phyloP scores from a whole-genome alignment of 1,284 basidiomycete genomes.

The Leccinum angustisporum region DNA sequence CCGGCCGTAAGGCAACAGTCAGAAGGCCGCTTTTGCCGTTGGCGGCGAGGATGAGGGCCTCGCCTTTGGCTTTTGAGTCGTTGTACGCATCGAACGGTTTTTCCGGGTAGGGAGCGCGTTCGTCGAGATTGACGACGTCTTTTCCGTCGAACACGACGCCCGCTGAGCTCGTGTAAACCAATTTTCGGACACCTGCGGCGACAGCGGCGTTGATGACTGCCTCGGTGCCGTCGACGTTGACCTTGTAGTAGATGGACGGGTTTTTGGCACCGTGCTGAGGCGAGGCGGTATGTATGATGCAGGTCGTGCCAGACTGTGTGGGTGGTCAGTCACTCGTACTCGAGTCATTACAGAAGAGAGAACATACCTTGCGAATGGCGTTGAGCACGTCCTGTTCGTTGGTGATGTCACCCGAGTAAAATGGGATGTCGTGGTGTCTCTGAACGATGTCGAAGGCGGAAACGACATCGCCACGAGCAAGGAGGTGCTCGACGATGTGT shows the following conservation, averaged over 20 bases:
- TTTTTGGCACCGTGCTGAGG: slow-evolving; percentile 77
- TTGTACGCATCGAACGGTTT: slow-evolving; percentile 91
- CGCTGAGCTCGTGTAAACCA: slow-evolving; percentile 95
- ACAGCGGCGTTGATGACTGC: slow-evolving; percentile 83
- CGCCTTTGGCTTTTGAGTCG: slow-evolving; percentile 93
- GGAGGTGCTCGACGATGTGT: slow-evolving; percentile 83
- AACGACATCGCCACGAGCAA: slow-evolving; percentile 78
- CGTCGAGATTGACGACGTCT: slow-evolving; percentile 86
- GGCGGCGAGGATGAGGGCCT: slow-evolving; percentile 80
- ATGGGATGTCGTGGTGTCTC: slow-evolving; percentile 81
- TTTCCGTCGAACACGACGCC: slow-evolving; percentile 89
- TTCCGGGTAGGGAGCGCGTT: slow-evolving; percentile 78
- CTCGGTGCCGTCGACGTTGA: slow-evolving; percentile 92
- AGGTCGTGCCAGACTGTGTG: slow-evolving; percentile 72
- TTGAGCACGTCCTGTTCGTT: slow-evolving; percentile 70
- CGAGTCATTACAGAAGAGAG: not conserved
- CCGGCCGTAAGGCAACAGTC: slow-evolving; percentile 89
- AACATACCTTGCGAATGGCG: slow-evolving; percentile 71
- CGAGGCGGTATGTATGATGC: slow-evolving; percentile 95
- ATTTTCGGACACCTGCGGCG: slow-evolving; percentile 72
- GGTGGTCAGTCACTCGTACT: not conserved
- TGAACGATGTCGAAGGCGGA: slow-evolving; percentile 90
- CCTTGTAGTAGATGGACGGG: slow-evolving; percentile 82
- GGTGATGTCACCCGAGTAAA: slow-evolving; percentile 85
- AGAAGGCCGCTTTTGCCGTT: slow-evolving; percentile 82